A percentile compares a stretch with the other conserved stretches of the same genome.
Conservation (phyloP, 2,329 filamentous ascomycete species). For the Phialophora verrucosa region DNA sequence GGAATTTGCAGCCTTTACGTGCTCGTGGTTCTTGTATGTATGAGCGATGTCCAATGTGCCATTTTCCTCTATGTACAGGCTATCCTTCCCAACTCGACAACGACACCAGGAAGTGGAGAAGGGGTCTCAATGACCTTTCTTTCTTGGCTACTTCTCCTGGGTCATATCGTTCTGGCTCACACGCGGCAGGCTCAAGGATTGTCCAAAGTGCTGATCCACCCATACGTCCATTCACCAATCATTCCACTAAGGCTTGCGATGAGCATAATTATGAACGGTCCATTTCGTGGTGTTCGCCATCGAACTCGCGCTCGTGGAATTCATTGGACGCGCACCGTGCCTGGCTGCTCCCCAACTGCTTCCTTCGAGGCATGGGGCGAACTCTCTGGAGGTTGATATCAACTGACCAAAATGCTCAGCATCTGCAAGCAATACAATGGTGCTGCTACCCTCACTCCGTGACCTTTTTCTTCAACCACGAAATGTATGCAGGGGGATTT, state of each 20-base stretch:
- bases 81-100: neutral
- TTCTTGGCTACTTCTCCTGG: neutral
- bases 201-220: neutral
- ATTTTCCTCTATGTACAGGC: neutral
- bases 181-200: neutral
- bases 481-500: conserved; percentile 69
- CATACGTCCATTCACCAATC: neutral
- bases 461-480: conserved; percentile 56
- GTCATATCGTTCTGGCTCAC: neutral
- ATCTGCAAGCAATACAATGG: neutral
- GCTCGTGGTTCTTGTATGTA: neutral
- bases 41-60: neutral
- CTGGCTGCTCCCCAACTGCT: neutral
- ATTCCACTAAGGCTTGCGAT: neutral
- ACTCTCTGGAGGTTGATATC: neutral
- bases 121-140: neutral
- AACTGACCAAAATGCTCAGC: neutral
- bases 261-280: neutral
- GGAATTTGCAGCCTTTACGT: neutral
- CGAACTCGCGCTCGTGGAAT: neutral
- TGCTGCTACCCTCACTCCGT: neutral
- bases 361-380: neutral
- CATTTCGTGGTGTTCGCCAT: neutral
- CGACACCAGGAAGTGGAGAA: neutral
- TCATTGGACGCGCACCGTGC: neutral